Conservation (phyloP, 2,329 filamentous ascomycete species). For the Exophiala aquamarina region DNA sequence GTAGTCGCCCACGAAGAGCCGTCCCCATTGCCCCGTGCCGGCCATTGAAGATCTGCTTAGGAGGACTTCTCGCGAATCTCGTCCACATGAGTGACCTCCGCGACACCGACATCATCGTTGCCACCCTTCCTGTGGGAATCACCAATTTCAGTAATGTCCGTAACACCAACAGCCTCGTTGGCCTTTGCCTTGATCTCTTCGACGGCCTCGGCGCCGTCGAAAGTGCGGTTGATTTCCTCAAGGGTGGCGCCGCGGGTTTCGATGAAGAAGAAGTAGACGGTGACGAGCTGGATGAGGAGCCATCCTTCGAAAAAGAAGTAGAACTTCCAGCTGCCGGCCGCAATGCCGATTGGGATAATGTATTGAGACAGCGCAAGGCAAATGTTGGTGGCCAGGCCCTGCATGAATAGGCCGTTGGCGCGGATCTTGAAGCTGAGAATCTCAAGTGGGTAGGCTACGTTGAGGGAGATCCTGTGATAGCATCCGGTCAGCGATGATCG, state of each 20-base stretch:
- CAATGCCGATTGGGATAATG: slow-evolving; percentile 35
- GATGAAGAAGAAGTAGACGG: slow-evolving; percentile 38
- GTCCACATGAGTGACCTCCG: slow-evolving; percentile 7
- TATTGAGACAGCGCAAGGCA: slow-evolving; percentile 33
- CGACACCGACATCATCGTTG: slow-evolving; percentile 1
- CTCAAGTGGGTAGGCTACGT: slow-evolving; percentile 44
- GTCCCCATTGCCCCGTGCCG: too few relatives aligned
- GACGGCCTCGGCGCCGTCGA: slow-evolving; percentile 61
- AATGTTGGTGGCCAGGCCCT: slow-evolving; percentile 57
- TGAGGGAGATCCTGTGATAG: slow-evolving; percentile 43
- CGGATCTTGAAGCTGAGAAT: slow-evolving; percentile 50
- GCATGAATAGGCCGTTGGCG: slow-evolving; percentile 59
- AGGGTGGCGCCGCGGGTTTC: slow-evolving; percentile 69
- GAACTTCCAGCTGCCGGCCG: slow-evolving; percentile 36
- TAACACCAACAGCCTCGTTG: slow-evolving; percentile 20
- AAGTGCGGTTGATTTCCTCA: slow-evolving; percentile 68
- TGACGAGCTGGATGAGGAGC: slow-evolving; percentile 31
- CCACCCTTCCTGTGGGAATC: neutral
- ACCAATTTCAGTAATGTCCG: slow-evolving; percentile 7
- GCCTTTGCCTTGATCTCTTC: slow-evolving; percentile 54
- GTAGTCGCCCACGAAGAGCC: too few relatives aligned
- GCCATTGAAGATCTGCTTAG: too few relatives aligned
- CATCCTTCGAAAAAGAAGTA: slow-evolving; percentile 38
- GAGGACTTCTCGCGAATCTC: slow-evolving; percentile 14
- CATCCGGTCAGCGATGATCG: slow-evolving; percentile 7